Evolutionary conservation across 2,329 filamentous ascomycete species (phyloP).

Genomic region (Fusarium metavorans): DNA sequence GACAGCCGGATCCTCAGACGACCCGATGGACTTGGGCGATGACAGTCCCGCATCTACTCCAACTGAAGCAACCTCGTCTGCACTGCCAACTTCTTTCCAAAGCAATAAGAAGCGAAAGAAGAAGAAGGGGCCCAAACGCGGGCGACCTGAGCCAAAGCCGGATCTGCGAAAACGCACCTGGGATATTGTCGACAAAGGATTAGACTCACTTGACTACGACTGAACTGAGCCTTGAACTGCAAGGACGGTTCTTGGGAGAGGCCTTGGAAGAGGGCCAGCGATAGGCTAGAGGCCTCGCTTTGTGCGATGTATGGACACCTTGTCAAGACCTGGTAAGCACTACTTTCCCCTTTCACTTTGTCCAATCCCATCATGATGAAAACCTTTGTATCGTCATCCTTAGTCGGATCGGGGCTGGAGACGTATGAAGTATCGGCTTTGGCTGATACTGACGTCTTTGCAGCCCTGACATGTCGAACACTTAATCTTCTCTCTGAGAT

Average conservation of each 20-base stretch:
- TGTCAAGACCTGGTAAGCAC: slow-evolving; percentile 23
- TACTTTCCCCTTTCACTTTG: neutral
- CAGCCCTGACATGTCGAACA: slow-evolving; percentile 59
- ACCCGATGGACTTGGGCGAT: slow-evolving; percentile 27
- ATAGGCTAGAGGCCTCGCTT: neutral
- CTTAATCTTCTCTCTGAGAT: slow-evolving; percentile 69
- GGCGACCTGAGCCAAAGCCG: slow-evolving; percentile 63
- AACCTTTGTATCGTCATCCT: slow-evolving; percentile 93
- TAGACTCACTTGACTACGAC: slow-evolving; percentile 72
- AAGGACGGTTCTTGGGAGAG: neutral
- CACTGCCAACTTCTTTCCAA: slow-evolving; percentile 21
- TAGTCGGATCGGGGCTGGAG: slow-evolving; percentile 75
- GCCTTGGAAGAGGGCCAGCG: neutral
- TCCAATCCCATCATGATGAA: slow-evolving; percentile 77
- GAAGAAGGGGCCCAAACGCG: slow-evolving; percentile 54
- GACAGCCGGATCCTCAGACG: slow-evolving; percentile 21
- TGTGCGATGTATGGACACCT: slow-evolving; percentile 26
- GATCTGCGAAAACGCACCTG: slow-evolving; percentile 75
- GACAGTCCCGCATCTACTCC: slow-evolving; percentile 13
- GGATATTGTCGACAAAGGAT: slow-evolving; percentile 72
- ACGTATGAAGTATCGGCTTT: slow-evolving; percentile 49
- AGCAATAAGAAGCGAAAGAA: slow-evolving; percentile 47
- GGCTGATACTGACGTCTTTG: slow-evolving; percentile 47
- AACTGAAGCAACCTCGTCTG: slow-evolving; percentile 9
- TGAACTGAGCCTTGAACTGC: slow-evolving; percentile 26